Evolutionary conservation across 2,329 filamentous ascomycete genomes (phyloP).

Genomic region (Fusarium coicis): DNA sequence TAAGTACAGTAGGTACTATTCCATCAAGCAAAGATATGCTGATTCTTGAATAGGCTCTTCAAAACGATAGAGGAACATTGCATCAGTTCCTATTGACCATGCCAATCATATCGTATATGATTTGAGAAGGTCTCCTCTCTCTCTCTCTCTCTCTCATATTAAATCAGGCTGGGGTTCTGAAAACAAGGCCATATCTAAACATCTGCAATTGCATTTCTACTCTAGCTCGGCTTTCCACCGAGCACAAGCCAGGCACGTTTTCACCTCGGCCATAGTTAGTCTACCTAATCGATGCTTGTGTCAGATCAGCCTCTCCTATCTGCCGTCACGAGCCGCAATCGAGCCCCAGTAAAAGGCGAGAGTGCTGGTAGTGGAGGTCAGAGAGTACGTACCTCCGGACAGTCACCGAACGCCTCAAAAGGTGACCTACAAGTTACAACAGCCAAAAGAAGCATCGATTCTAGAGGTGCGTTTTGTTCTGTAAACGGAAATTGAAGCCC

Average conservation of each 20-base stretch:
- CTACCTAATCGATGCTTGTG: constrained; percentile 17
- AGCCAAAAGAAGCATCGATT: neutral
- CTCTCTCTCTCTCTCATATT: neutral
- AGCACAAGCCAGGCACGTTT: constrained; percentile 19
- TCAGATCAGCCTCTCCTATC: constrained; percentile 24
- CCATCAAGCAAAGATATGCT: neutral
- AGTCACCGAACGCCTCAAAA: constrained; percentile 38
- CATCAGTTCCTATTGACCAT: neutral
- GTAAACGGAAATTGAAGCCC: neutral
- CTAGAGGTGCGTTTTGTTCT: neutral
- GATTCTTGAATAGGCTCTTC: neutral
- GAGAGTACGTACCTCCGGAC: constrained; percentile 43
- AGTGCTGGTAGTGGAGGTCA: neutral
- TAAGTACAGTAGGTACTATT: too few species aligned
- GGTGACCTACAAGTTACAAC: constrained; percentile 7
- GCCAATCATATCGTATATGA: neutral
- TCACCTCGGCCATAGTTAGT: constrained; percentile 36
- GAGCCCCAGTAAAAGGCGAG: neutral
- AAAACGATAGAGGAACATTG: neutral
- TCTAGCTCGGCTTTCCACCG: constrained; percentile 37
- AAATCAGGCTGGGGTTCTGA: neutral
- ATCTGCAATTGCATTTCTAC: neutral
- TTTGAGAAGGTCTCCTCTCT: neutral
- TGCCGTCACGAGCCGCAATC: constrained; percentile 32
- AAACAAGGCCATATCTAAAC: neutral